Percentiles rank a stretch among this genome's conserved stretches.
Conservation (phyloP, 2,329 filamentous ascomycete species). For the Aureobasidium sp. region DNA sequence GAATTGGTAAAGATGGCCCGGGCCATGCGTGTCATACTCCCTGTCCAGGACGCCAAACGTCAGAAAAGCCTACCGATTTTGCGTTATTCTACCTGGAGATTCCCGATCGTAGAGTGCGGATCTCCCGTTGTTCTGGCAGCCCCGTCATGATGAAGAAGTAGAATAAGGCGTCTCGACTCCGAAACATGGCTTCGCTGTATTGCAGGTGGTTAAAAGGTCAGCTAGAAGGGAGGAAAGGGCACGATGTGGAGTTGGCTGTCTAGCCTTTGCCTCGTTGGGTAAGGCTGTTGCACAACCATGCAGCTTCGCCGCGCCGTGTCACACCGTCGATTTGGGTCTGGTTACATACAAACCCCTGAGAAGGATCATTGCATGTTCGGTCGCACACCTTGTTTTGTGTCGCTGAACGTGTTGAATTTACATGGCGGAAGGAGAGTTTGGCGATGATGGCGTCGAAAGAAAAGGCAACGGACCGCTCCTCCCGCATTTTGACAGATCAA, state of each 20-base stretch:
- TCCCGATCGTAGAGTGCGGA: neutral
- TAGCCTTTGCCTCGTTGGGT: constrained; percentile 5
- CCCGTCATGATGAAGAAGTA: neutral
- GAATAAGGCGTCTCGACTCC: neutral
- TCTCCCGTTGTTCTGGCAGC: constrained; percentile 1
- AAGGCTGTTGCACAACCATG: constrained; percentile 13
- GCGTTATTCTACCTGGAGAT: constrained; percentile 4
- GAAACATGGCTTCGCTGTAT: neutral
- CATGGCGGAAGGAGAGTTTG: neutral
- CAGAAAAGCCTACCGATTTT: neutral
- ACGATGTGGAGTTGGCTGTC: constrained; percentile 9
- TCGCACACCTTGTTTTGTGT: neutral
- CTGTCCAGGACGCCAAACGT: neutral
- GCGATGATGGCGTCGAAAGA: neutral
- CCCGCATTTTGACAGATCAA: constrained; percentile 3
- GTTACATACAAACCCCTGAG: constrained; percentile 5
- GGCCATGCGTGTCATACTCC: constrained; percentile 6
- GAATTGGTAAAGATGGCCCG: constrained; percentile 2
- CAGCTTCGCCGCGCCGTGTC: constrained; percentile 10
- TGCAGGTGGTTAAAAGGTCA: neutral
- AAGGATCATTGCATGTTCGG: constrained; percentile 6
- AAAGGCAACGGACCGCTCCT: constrained; percentile 9
- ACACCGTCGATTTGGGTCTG: constrained; percentile 4
- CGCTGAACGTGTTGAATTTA: neutral
- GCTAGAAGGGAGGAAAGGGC: neutral